Evolutionary conservation across 306 rosid genomes (phyloP).

Genomic region (Quercus mongolica): DNA sequence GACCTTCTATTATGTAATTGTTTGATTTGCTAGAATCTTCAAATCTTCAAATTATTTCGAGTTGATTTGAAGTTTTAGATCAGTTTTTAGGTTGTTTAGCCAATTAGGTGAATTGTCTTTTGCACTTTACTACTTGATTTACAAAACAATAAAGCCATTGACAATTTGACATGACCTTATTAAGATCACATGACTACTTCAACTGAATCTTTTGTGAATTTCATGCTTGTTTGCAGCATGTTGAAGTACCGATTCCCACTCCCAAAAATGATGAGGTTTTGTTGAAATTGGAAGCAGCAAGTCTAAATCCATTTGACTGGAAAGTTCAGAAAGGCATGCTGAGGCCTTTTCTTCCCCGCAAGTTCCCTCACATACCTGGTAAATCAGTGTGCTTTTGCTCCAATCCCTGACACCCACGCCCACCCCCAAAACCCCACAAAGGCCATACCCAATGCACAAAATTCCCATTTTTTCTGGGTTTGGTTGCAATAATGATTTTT

Average conservation of each 20-base stretch:
- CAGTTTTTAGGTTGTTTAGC: background rate
- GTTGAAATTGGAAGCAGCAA: slow-evolving; percentile 69
- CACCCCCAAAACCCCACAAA: background rate
- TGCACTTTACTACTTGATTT: background rate
- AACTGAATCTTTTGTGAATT: background rate
- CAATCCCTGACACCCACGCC: no score
- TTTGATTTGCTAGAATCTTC: background rate
- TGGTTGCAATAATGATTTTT: background rate
- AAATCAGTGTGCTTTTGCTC: slow-evolving; percentile 14
- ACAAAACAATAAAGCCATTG: background rate
- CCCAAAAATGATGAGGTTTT: slow-evolving; percentile 60
- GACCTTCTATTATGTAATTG: background rate
- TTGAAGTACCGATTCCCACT: slow-evolving; percentile 51
- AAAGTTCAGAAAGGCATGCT: slow-evolving; percentile 64
- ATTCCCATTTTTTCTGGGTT: background rate
- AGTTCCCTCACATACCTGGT: slow-evolving; percentile 73
- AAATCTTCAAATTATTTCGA: background rate
- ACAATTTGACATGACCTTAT: background rate
- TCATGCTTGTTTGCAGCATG: slow-evolving; percentile 44
- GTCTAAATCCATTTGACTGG: slow-evolving; percentile 77
- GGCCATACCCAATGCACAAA: no score
- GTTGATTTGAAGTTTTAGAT: background rate
- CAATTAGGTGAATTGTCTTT: background rate
- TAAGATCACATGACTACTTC: background rate
- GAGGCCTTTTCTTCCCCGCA: slow-evolving; percentile 58